phyloP scores from a whole-genome alignment of 345 rosid species.

The Microcos paniculata region DNA sequence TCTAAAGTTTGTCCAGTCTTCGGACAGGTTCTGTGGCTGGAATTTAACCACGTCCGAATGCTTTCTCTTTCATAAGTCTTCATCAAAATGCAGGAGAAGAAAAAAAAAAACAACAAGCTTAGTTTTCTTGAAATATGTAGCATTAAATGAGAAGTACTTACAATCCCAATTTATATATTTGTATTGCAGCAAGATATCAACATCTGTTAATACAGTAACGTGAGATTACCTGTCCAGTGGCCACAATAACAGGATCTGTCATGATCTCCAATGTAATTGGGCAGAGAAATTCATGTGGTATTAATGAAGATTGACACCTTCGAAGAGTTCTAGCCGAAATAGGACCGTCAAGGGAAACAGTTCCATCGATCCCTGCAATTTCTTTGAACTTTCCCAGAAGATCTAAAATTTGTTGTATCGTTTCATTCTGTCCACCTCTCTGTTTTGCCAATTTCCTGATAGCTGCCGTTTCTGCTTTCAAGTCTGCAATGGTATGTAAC shows the following conservation, averaged over 20 bases:
- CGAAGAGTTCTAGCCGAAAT: slow-evolving; percentile 29
- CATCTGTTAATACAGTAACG: neutral
- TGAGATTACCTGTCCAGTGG: slow-evolving; percentile 63
- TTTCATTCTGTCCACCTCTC: slow-evolving; percentile 39
- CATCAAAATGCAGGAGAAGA: too few species aligned
- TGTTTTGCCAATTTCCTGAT: slow-evolving; percentile 37
- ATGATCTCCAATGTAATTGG: slow-evolving; percentile 60
- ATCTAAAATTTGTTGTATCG: slow-evolving; percentile 34
- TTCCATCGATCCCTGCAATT: slow-evolving; percentile 41
- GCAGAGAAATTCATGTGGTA: slow-evolving; percentile 61
- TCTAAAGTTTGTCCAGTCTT: slow-evolving; percentile 55
- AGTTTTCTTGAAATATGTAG: slow-evolving; percentile 7
- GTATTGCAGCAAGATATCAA: neutral
- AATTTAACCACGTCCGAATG: slow-evolving; percentile 56
- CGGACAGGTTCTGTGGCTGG: slow-evolving; percentile 57
- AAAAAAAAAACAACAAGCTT: neutral
- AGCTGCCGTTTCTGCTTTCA: slow-evolving; percentile 46
- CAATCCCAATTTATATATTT: neutral
- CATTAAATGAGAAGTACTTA: too few species aligned
- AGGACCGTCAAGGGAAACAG: slow-evolving; percentile 34
- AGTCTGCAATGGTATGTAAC: slow-evolving; percentile 45
- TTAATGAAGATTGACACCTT: slow-evolving; percentile 34
- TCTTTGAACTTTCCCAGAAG: slow-evolving; percentile 53
- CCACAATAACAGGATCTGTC: slow-evolving; percentile 64
- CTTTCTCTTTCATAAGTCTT: slow-evolving; percentile 66